Evolutionary conservation across 2,329 filamentous ascomycete genomes (phyloP), one percentile per base, ranked within the genome.

Genomic region (Cryoendolithus antarcticus): DNA sequence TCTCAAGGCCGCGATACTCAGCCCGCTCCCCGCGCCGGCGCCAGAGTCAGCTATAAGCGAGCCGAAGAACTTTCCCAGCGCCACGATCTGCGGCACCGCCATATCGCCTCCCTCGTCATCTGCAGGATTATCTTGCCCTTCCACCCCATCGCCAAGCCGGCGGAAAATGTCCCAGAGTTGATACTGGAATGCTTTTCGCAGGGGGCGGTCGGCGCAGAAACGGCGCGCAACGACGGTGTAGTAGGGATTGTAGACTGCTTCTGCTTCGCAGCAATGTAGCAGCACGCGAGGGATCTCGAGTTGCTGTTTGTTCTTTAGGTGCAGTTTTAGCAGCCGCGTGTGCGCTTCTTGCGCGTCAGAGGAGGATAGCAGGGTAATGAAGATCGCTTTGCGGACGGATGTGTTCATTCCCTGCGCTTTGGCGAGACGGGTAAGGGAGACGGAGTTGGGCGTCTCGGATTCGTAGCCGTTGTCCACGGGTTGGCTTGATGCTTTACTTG

Each of bases 231-330:
- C 79, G 1, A 94, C 67, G 0, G 84, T 83, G 57, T 98, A 98
- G 63, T 93, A 98, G 0, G 83, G 84, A 53, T 98, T 98, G 62
- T 95, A 93, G 1, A 71, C 70, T 41, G 80, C 70, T 62, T 96
- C 91, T 3, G 82, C 80, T 33, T 84, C 84, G 1, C 80, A 80
- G 56, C 88, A 95, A 50, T 91, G 86, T 6, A 95, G 71, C 21
- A 98, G 68, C 11, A 98, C 88, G 38, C 82, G 77, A 1, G 89
- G 80, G 27, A 96, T 82, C 57, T 96, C 89, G 15, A 80, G 73
- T 48, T 91, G 80, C 54, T 95, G 86, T 11, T 84, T 75, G 49
- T 80, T 84, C 63, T 91, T 95, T 34, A 98, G 71, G 29, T 78
- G 78, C 7, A 98, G 74, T 56, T 93, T 93, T 42, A 79, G 67